Conservation (phyloP, 2,329 filamentous ascomycete species). For the Hymenoscyphus fructigenus region DNA sequence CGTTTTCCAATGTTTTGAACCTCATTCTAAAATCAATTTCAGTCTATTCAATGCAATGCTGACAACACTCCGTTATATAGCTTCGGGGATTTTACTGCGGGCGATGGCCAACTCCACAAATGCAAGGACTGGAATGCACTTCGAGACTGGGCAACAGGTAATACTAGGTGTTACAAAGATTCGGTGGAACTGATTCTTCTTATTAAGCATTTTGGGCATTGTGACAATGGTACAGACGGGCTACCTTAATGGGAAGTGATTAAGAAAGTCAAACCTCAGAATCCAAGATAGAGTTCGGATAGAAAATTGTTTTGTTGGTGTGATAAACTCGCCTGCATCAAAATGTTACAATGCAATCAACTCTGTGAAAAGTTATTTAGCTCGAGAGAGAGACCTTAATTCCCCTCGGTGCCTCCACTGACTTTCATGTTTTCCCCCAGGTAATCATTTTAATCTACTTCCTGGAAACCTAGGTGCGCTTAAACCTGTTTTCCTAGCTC, state of each 20-base stretch:
- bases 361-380: no score
- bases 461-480: no score
- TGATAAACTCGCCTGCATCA: no score
- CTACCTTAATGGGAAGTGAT: background rate
- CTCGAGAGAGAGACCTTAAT: no score
- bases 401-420: no score
- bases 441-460: no score
- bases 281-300: no score
- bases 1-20: background rate
- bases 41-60: constrained; percentile 3
- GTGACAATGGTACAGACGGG: background rate
- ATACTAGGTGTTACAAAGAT: background rate
- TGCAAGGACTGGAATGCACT: background rate
- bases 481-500: no score
- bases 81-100: background rate
- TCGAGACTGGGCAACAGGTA: background rate
- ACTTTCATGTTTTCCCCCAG: no score
- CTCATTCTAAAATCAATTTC: background rate
- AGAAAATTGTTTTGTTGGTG: no score
- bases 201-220: background rate
- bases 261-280: background rate
- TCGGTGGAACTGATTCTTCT: background rate
- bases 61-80: background rate
- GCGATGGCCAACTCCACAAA: background rate
- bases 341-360: no score